phyloP scores from a whole-genome alignment of 2,329 filamentous ascomycete genomes.

The Elsinoe necatrix region DNA sequence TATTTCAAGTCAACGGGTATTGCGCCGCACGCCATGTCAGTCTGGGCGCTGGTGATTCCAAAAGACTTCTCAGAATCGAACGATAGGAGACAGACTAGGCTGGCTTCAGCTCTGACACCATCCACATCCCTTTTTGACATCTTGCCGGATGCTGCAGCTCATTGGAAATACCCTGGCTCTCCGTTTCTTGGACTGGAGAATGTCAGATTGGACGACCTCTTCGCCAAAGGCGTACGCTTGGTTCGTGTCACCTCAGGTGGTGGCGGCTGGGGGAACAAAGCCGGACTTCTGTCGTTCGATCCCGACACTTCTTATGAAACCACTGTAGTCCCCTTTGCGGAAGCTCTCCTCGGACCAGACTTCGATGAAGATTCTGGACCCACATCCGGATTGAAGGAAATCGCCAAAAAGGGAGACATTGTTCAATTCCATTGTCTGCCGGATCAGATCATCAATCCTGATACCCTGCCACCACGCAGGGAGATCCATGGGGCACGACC shows the following conservation, averaged over 20 bases:
- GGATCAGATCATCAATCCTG: constrained; percentile 12
- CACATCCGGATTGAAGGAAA: constrained; percentile 34
- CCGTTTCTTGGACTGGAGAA: background rate
- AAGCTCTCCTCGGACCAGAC: constrained; percentile 36
- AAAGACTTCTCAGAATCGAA: constrained; percentile 18
- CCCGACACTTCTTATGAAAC: constrained; percentile 52
- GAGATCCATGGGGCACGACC: constrained; percentile 28
- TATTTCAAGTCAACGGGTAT: constrained; percentile 43
- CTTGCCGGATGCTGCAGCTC: background rate
- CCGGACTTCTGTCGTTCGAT: constrained; percentile 69
- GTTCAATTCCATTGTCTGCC: constrained; percentile 57
- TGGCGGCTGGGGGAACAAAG: constrained; percentile 75
- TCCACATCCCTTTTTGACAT: background rate
- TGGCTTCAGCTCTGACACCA: background rate
- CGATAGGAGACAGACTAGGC: constrained; percentile 10
- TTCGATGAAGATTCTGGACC: constrained; percentile 28
- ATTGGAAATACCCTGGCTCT: background rate
- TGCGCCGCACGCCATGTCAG: constrained; percentile 45
- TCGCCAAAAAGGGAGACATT: constrained; percentile 54
- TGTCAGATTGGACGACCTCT: constrained; percentile 23
- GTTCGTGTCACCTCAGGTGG: constrained; percentile 61
- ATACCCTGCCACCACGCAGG: constrained; percentile 5
- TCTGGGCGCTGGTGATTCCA: constrained; percentile 66
- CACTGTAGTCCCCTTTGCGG: constrained; percentile 49
- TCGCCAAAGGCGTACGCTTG: constrained; percentile 32